A percentile compares a stretch with the other conserved stretches of the same genome.
Evolutionary conservation across 768 basidiomycete genomes (phyloP).

Genomic region (Scleroderma bovista): DNA sequence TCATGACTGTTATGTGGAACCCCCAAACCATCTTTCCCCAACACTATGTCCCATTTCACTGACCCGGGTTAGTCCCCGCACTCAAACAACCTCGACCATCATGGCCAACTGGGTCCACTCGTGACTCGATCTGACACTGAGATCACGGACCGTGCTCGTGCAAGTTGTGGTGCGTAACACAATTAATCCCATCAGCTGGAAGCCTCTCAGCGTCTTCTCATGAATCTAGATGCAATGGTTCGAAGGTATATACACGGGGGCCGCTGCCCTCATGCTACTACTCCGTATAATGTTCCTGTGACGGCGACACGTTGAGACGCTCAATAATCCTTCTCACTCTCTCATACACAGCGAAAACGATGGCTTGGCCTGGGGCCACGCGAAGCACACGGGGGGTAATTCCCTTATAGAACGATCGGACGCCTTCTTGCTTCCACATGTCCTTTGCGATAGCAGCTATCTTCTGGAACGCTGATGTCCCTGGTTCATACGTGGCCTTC

Average conservation of each 20-base stretch:
- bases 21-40: no score
- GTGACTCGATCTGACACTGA: no score
- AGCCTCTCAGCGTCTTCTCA: background rate
- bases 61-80: no score
- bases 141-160: no score
- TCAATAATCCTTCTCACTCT: slow-evolving; percentile 74
- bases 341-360: slow-evolving; percentile 98
- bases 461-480: slow-evolving; percentile 73
- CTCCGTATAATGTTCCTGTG: slow-evolving; percentile 69
- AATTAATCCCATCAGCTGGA: no score
- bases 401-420: slow-evolving; percentile 93
- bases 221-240: background rate
- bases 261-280: slow-evolving; percentile 37
- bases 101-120: no score
- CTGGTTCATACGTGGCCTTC: slow-evolving; percentile 69
- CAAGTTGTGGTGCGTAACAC: no score
- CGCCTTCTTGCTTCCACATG: slow-evolving; percentile 91
- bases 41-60: no score
- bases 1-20: no score
- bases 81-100: no score
- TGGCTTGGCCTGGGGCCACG: slow-evolving; percentile 95
- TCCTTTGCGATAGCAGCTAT: slow-evolving; percentile 78
- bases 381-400: slow-evolving; percentile 95
- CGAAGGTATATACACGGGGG: background rate
- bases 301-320: slow-evolving; percentile 47